Evolutionary conservation across 1,139 yeast species (phyloP), one percentile per base, ranked within the genome.

Genomic region (Ashbya aceris): DNA sequence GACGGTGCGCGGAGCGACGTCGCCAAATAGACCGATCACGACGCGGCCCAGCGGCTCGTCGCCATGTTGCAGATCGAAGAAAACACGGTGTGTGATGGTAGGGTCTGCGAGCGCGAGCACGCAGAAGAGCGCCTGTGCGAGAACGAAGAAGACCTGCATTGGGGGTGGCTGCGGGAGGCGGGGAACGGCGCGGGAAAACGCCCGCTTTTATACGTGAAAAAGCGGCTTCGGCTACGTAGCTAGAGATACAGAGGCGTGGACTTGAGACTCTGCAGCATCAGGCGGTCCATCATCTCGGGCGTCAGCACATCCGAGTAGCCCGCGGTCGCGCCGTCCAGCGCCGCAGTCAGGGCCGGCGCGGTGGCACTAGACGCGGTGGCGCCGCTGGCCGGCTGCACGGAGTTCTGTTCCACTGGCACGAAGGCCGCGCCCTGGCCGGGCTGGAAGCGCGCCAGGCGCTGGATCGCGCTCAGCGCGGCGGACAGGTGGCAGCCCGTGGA

Each of bases 1-100:
- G 45, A 78, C 79, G 34, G 93, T 83, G 62, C 73, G 73, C 50
- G 93, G 91, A 9, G 78, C 84, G n/a, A 76, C 74, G 1, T 77
- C 68, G 27, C 89, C 91, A 56, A 78, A 83, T 46, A 83, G 65
- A 0, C 89, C 93, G 52, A 83, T 66, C 46, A 77, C 75, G 49
- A 83, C 67, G 44, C 77, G 71, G n/a, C 91, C 93, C 41, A 80
- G 60, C 7, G 68, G 55, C 51, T 71, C 62, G 33, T 70, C 79
- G 36, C 73, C 83, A 53, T 80, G 83, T 41, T 71, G 65, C 41
- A 83, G 63, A 47, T 76, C 79, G 54, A 82, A 76, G 54, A 62
- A 74, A 9, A 82, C 83, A 51, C 71, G 71, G 56, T 77, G 75
- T 36, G 87, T 79, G 48, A 78, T 55, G 29, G 74, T 74, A 8